phyloP scores from a whole-genome alignment of 2,329 filamentous ascomycete genomes.

The Ascochyta pisi region DNA sequence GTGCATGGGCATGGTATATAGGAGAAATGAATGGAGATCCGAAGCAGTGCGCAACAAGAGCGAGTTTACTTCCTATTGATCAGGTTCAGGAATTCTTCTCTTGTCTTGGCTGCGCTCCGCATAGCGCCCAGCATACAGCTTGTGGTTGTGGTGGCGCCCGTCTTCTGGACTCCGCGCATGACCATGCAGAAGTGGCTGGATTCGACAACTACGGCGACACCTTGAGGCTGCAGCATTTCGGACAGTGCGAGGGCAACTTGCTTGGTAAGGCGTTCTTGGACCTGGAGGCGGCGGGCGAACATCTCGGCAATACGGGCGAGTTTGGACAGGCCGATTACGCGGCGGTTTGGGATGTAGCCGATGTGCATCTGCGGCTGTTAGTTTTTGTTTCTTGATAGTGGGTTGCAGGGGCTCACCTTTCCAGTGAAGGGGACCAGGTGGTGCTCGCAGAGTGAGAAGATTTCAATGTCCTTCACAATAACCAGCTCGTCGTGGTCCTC shows the following conservation, averaged over 20 bases:
- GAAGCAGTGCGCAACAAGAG: too few relatives aligned
- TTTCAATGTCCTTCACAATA: slow-evolving; percentile 96
- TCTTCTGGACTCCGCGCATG: slow-evolving; percentile 98
- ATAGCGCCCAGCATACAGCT: slow-evolving; percentile 98
- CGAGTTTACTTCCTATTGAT: slow-evolving; percentile 40
- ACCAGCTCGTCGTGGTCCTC: slow-evolving; percentile 97
- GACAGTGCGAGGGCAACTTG: slow-evolving; percentile 94
- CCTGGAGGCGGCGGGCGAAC: slow-evolving; percentile 91
- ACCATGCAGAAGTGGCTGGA: slow-evolving; percentile 98
- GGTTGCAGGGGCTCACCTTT: slow-evolving; percentile 66
- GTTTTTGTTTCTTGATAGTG: slow-evolving; percentile 12
- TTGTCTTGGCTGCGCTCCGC: slow-evolving; percentile 87
- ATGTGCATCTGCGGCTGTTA: slow-evolving; percentile 82
- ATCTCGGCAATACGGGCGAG: slow-evolving; percentile 95
- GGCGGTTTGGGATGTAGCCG: slow-evolving; percentile 90
- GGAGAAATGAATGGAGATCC: background rate
- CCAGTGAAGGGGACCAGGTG: slow-evolving; percentile 96
- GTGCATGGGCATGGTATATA: slow-evolving; percentile 12
- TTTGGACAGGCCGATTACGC: slow-evolving; percentile 95
- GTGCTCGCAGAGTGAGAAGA: slow-evolving; percentile 95
- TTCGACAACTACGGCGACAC: slow-evolving; percentile 97
- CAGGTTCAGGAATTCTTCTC: slow-evolving; percentile 93
- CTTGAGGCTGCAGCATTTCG: slow-evolving; percentile 90
- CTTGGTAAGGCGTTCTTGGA: slow-evolving; percentile 95
- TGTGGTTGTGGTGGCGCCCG: slow-evolving; percentile 83